Evolutionary conservation across 2,329 filamentous ascomycete genomes (phyloP), one percentile per base, ranked within the genome.

Genomic region (Ambrosiella xylebori): DNA sequence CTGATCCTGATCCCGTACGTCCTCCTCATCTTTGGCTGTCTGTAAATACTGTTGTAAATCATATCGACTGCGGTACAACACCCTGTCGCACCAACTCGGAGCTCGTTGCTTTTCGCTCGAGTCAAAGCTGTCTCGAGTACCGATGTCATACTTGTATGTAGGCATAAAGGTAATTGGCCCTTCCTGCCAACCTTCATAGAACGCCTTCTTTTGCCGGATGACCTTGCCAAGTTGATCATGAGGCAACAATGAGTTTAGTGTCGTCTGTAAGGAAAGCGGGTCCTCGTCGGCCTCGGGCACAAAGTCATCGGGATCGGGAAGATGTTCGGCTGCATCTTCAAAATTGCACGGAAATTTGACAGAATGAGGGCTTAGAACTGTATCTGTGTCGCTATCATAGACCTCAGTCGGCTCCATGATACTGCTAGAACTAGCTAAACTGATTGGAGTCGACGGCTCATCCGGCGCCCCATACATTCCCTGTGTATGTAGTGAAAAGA

Each of bases 121-220:
- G 70, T 98, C 94, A 67, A 96, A 98, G 37, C 89, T 78, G 1
- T 87, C 87, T 38, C 95, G 81, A 37, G 86, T 95, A n/a, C 93
- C 93, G 36, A 95, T 76, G 65, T 98, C 94, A 64, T 98, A 98
- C 69, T 98, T 98, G 70, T 98, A 98, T 0, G 93, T 94, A 1
- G 93, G 93, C 13, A 97, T 68, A 65, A 98, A 98, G 1, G 80
- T 80, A 58, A 98, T 90, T 0, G 81, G 76, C 0, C 90, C 93
- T 73, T 98, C 93, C 55, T 79, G 78, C 90, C 93, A 98, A 1
- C 90, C 91, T 61, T 95, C 87, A 61, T 95, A 81, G 62, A 98
- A 95, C 0, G 83, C 82, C 66, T 86, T 93, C n/a, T 81, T 78
- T 44, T 80, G 72, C 63, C 78, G 81, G 64, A 95, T 89, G 60